Base-by-base conservation (phyloP, 2,329 filamentous ascomycete genomes). In the Fusarium illudens region DNA sequence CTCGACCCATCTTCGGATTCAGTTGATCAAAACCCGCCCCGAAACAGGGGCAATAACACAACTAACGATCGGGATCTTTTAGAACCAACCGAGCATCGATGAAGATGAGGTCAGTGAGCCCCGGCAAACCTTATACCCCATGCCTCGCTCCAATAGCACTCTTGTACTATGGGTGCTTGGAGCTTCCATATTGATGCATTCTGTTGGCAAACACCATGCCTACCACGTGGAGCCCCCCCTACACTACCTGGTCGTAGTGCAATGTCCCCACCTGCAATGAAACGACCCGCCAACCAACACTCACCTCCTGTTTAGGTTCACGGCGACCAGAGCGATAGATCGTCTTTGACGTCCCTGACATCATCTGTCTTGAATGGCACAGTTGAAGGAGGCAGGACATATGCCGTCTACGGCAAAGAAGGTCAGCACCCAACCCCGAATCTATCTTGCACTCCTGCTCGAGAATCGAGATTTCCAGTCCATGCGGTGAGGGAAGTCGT, bases 401-500 rank as follows among this genome's bases (percentile, higher is more conserved):
- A 79, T 39, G 77, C 77, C 22, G 75, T 75, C 15, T 79, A 78
- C 37, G 77, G 77, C 17, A 78, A 76, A 65, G 74, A 78, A 68
- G 77, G 77, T 76, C 25, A 15, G 65, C 34, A 30, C 34, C 1
- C 22, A 54, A 20, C 11, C 12, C 17, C 51, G 15, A 2, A 22
- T 32, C 33, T 17, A 5, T 15, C n/a, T n/a, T n/a, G n/a, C n/a
- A n/a, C n/a, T n/a, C n/a, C n/a, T n/a, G n/a, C n/a, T n/a, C n/a
- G n/a, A n/a, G n/a, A n/a, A n/a, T 39, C 12, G 20, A n/a, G 6
- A 48, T 30, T 48, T 49, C 44, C 7, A 9, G 44, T 5, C 10
- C 11, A 13, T n/a, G 10, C 8, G 44, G 32, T 13, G 5, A 27
- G 15, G 15, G 15, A 27, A 27, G 17, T 15, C 9, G 27, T 27